A percentile compares a stretch with the other conserved stretches of the same genome.
These are phyloP conservation scores for Pythium diclinum DNA, from an alignment of 352 stramenopile genomes.

Conservation along the genomic window DNA sequence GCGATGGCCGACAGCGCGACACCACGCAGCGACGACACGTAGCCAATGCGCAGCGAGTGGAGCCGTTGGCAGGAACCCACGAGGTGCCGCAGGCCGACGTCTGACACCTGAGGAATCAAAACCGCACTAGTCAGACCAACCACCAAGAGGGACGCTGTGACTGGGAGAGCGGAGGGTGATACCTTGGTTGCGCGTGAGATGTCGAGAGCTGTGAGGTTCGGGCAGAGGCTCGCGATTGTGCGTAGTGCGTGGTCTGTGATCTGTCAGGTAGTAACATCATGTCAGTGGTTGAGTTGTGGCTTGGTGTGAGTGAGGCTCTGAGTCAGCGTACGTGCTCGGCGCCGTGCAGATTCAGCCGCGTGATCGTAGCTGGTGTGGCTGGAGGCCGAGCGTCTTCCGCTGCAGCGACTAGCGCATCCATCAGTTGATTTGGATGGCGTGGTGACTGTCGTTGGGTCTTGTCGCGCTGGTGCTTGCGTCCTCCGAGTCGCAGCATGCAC, in stretches of 20 bases:
- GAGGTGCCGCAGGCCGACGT: constrained; percentile 51
- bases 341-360: constrained; percentile 49
- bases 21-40: constrained; percentile 48
- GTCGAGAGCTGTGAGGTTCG: constrained; percentile 43
- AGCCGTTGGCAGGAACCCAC: constrained; percentile 46
- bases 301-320: not conserved
- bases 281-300: not conserved
- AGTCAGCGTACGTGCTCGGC: constrained; percentile 43
- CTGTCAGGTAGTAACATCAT: constrained; percentile 15
- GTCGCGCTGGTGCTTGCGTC: constrained; percentile 1
- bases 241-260: constrained; percentile 46
- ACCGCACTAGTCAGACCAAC: not conserved
- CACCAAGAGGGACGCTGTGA: no score
- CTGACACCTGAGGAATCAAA: constrained; percentile 40
- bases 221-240: constrained; percentile 32
- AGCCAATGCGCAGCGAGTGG: constrained; percentile 52
- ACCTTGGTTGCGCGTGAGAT: constrained; percentile 45
- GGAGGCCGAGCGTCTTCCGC: not conserved
- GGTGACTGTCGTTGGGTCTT: not conserved
- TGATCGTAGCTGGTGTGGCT: constrained; percentile 7
- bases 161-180: not conserved
- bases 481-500: constrained; percentile 43
- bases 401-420: constrained; percentile 22
- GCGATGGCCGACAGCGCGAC: constrained; percentile 51
- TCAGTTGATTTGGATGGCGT: constrained; percentile 33